Evolutionary conservation across 225 moss, liverwort and hornwort species (phyloP).

Genomic region (Bryum argenteum): DNA sequence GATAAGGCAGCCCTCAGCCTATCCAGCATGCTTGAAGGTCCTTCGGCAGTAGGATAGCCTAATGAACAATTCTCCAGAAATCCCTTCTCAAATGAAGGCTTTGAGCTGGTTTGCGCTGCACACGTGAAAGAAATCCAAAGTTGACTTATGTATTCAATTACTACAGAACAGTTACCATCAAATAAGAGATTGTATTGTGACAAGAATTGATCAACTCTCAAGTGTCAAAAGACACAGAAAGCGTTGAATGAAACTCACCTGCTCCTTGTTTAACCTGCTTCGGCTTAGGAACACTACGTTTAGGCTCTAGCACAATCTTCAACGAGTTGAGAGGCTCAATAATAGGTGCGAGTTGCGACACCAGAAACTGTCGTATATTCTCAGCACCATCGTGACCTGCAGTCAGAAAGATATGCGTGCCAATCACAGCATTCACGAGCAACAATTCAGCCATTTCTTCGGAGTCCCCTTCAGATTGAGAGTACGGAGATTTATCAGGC

Average conservation of each 20-base stretch:
- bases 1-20: constrained; percentile 53
- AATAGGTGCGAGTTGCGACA: constrained; percentile 46
- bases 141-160: constrained; percentile 13
- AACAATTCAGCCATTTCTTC: constrained; percentile 41
- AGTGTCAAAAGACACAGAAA: constrained; percentile 1
- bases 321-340: constrained; percentile 44
- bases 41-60: constrained; percentile 34
- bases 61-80: constrained; percentile 47
- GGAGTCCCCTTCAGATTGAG: neutral
- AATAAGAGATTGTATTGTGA: neutral
- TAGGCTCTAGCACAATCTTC: constrained; percentile 43
- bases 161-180: neutral
- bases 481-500: neutral
- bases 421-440: constrained; percentile 58
- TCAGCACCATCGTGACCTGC: constrained; percentile 70
- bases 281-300: constrained; percentile 13
- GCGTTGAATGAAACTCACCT: constrained; percentile 31
- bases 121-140: constrained; percentile 16
- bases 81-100: constrained; percentile 43
- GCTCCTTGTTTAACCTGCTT: constrained; percentile 27
- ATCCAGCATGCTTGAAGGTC: constrained; percentile 31
- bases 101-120: constrained; percentile 33
- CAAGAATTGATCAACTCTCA: constrained; percentile 11
- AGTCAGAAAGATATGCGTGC: constrained; percentile 60
- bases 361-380: constrained; percentile 40